phyloP scores from a whole-genome alignment of 78 protist genomes.

The Speleostelium caveatum region DNA sequence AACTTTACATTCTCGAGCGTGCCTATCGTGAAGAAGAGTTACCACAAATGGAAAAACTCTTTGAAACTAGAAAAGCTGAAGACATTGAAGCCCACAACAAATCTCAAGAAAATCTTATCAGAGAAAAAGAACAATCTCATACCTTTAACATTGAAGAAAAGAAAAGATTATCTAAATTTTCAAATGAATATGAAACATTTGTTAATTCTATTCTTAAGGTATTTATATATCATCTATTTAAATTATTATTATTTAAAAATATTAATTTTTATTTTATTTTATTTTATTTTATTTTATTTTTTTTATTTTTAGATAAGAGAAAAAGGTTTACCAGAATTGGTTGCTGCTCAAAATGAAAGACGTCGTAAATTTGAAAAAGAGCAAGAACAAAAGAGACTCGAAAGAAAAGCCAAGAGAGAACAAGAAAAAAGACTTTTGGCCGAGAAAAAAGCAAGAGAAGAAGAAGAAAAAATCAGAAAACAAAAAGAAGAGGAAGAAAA shows the following conservation, averaged over 20 bases:
- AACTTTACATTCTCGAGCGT: slow-evolving; percentile 65
- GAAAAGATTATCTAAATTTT: slow-evolving; percentile 23
- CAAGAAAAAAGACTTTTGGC: slow-evolving; percentile 28
- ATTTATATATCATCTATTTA: no score
- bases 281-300: no score
- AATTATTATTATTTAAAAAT: no score
- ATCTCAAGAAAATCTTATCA: slow-evolving; percentile 39
- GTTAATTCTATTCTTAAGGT: slow-evolving; percentile 3
- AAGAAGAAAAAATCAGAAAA: slow-evolving; percentile 4
- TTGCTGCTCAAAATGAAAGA: slow-evolving; percentile 33
- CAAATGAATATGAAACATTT: slow-evolving; percentile 10
- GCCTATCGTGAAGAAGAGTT: slow-evolving; percentile 79
- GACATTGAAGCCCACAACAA: slow-evolving; percentile 44
- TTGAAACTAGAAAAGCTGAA: slow-evolving; percentile 28
- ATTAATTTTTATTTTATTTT: no score
- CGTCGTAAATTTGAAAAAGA: slow-evolving; percentile 23
- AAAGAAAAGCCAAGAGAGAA: slow-evolving; percentile 6
- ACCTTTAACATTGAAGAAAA: slow-evolving; percentile 45
- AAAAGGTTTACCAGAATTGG: slow-evolving; percentile 56
- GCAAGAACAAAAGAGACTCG: slow-evolving; percentile 13
- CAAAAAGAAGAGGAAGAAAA: slow-evolving; percentile 1
- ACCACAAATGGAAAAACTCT: slow-evolving; percentile 48
- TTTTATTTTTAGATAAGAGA: no score
- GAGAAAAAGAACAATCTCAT: not conserved
- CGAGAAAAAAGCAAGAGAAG: slow-evolving; percentile 27